Conservation (phyloP, 257 asterid genomes). For the Prunella vulgaris region DNA sequence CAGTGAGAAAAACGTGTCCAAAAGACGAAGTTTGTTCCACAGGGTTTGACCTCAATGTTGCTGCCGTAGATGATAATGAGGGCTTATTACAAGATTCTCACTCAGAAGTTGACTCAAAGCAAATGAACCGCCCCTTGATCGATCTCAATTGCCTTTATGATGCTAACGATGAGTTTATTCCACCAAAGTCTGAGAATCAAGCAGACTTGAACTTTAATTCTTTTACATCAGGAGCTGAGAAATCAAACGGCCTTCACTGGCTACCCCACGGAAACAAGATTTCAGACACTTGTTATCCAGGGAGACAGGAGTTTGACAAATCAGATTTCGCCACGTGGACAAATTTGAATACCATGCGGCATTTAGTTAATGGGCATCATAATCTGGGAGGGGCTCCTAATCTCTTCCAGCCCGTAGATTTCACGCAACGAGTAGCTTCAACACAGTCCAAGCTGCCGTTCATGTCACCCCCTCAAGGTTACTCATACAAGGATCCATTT, state of each 20-base stretch:
- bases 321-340: too few species aligned
- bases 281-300: slow-evolving; percentile 16
- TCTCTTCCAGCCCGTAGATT: slow-evolving; percentile 28
- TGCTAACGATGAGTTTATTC: slow-evolving; percentile 28
- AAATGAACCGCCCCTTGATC: slow-evolving; percentile 27
- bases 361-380: slow-evolving; percentile 11
- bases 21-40: slow-evolving; percentile 13
- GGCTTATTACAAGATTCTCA: slow-evolving; percentile 20
- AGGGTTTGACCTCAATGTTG: slow-evolving; percentile 58
- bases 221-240: slow-evolving; percentile 10
- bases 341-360: slow-evolving; percentile 28
- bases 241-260: slow-evolving; percentile 18
- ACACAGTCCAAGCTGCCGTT: slow-evolving; percentile 31
- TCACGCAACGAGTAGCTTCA: slow-evolving; percentile 29
- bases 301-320: slow-evolving; percentile 13
- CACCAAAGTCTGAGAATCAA: slow-evolving; percentile 9
- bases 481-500: slow-evolving; percentile 29
- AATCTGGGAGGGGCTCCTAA: slow-evolving; percentile 28
- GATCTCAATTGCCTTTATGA: slow-evolving; percentile 48
- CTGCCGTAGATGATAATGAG: slow-evolving; percentile 38
- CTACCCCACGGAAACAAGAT: slow-evolving; percentile 19
- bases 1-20: neutral
- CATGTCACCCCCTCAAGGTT: slow-evolving; percentile 31
- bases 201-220: slow-evolving; percentile 36
- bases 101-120: slow-evolving; percentile 19